Base-by-base conservation (phyloP, 495 filamentous ascomycete genomes). In the Xylaria flabelliformis region DNA sequence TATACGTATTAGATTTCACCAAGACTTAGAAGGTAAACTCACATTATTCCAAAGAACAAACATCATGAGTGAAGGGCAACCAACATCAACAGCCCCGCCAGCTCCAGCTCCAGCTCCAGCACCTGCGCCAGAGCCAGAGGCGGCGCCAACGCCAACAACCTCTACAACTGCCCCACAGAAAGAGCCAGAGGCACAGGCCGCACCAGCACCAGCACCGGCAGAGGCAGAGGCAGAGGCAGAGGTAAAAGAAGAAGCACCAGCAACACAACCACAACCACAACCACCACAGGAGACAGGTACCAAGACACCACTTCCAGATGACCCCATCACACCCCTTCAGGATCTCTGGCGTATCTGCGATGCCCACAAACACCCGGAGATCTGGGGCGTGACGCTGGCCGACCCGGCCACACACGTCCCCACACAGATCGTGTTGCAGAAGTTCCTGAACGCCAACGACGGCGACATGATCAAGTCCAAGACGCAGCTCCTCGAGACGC, bases 401-500 rank as follows among this genome's bases (percentile, higher is more conserved):
- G 87, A 89, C 51, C 83, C 83, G 19, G 78, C 75, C 0, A 82
- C 76, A 6, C 87, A 92, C 75, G 83, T 94, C 55, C 90, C 89
- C 56, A 95, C 91, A n/a, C 89, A 89, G 75, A 89, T 97, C 71
- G 87, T 97, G 58, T 81, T 97, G 64, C 93, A 97, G 77, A 97
- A 97, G 83, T 97, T 94, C 82, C 88, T 97, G 41, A 92, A 94
- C 69, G 94, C 94, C 74, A 97, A 97, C 77, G 87, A 90, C 61
- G 91, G 92, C 55, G 90, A 95, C 74, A 76, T 94, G 3, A 83
- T 82, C 65, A 88, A 89, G 72, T 93, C 94, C 3, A 88, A 88
- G 73, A 86, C 89, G 41, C 94, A 97, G 82, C 88, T 97, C 32
- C 86, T 82, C 72, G 90, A 91, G 76, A 93, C 94, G 1, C 83